Conservation (phyloP, 2,329 filamentous ascomycete genomes). For the Clonostachys sp. region DNA sequence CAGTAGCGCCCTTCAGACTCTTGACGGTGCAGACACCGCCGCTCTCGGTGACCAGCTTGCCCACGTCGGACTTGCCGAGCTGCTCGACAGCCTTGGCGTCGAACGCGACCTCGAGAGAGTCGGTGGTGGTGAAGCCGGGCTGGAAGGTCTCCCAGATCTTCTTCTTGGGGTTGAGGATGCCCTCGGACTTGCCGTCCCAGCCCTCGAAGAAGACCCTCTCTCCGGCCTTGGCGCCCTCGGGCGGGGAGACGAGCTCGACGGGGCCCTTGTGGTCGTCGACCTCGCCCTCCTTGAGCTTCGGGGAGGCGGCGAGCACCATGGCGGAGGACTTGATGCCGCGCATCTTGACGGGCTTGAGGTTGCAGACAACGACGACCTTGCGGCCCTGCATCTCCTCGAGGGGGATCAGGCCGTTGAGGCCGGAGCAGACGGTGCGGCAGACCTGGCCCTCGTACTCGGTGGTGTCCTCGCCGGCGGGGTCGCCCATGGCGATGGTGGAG, state of each 20-base stretch:
- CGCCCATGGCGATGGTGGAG: constrained; percentile 91
- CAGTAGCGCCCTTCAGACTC: constrained; percentile 72
- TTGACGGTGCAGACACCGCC: constrained; percentile 81
- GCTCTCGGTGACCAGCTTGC: constrained; percentile 69
- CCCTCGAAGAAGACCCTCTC: constrained; percentile 92
- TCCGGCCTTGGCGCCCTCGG: constrained; percentile 72
- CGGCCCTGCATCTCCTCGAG: constrained; percentile 95
- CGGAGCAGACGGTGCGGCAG: constrained; percentile 93
- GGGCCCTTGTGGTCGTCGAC: constrained; percentile 81
- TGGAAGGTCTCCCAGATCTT: constrained; percentile 98
- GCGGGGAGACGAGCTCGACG: constrained; percentile 87
- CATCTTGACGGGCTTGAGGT: constrained; percentile 99
- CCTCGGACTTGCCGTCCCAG: constrained; percentile 90
- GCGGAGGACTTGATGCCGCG: constrained; percentile 72
- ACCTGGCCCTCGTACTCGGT: constrained; percentile 87
- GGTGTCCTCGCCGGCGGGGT: constrained; percentile 84
- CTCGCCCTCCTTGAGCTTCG: constrained; percentile 75
- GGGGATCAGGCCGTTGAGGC: constrained; percentile 87
- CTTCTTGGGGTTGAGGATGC: constrained; percentile 96
- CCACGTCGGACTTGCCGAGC: constrained; percentile 64
- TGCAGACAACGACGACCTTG: constrained; percentile 93
- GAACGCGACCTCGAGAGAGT: constrained; percentile 76
- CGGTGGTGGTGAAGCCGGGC: constrained; percentile 90
- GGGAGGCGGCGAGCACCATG: constrained; percentile 95
- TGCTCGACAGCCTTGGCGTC: constrained; percentile 74